Percentiles rank a stretch among this genome's conserved stretches.
Evolutionary conservation across 2,329 filamentous ascomycete species (phyloP).

Genomic region (Stachybotrys echinatus): DNA sequence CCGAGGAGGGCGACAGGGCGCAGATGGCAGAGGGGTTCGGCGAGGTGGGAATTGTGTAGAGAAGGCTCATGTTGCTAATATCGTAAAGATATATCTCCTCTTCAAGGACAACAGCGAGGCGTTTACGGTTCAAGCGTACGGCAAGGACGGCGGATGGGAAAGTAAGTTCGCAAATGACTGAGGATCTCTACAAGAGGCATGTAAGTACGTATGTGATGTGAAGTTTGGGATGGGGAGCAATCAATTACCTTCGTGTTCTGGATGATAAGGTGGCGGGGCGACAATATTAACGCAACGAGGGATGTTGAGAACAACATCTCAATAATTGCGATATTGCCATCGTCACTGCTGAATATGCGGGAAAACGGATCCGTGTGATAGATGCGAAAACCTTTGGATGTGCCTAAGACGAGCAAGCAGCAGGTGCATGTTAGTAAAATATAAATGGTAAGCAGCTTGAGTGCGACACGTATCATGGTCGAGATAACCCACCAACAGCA

Average conservation of each 20-base stretch:
- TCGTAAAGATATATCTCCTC: conserved; percentile 98
- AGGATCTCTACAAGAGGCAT: conserved; percentile 43
- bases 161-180: conserved; percentile 96
- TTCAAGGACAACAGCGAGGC: conserved; percentile 87
- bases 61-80: conserved; percentile 95
- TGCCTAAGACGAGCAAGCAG: too few relatives aligned
- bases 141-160: conserved; percentile 96
- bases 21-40: conserved; percentile 90
- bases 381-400: conserved; percentile 89
- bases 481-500: conserved; percentile 68
- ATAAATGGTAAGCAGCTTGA: neutral
- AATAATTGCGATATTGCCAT: conserved; percentile 91
- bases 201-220: conserved; percentile 10
- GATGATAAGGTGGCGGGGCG: conserved; percentile 87
- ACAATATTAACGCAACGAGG: conserved; percentile 86
- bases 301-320: conserved; percentile 99
- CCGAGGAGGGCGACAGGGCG: conserved; percentile 86
- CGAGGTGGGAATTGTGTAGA: conserved; percentile 89
- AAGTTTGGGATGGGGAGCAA: conserved; percentile 12
- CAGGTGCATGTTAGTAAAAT: too few relatives aligned
- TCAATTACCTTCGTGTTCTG: conserved; percentile 90
- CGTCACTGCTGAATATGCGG: conserved; percentile 89
- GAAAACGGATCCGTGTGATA: conserved; percentile 96
- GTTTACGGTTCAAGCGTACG: conserved; percentile 89
- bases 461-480: neutral